phyloP scores from a whole-genome alignment of 495 filamentous ascomycete species.

The Penicillium coffeae region DNA sequence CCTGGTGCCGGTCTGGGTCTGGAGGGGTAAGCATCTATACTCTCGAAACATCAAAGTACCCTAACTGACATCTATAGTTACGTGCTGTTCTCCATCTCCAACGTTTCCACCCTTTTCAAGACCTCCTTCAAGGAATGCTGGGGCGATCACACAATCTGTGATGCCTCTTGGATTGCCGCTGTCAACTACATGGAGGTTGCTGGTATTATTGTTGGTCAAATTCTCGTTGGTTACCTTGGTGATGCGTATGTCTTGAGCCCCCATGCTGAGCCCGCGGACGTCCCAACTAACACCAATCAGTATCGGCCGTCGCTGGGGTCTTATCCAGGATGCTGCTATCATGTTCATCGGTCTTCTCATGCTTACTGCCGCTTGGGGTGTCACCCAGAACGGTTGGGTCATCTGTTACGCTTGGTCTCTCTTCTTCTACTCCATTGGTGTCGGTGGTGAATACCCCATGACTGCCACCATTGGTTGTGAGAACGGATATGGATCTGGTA shows the following conservation, averaged over 20 bases:
- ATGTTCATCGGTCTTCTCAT: slow-evolving; percentile 86
- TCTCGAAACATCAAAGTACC: not conserved
- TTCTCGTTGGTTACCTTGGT: slow-evolving; percentile 62
- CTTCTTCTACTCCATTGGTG: slow-evolving; percentile 85
- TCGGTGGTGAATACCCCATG: slow-evolving; percentile 92
- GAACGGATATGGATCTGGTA: slow-evolving; percentile 75
- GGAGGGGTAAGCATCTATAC: slow-evolving; percentile 50
- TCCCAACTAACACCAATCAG: slow-evolving; percentile 25
- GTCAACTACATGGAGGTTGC: slow-evolving; percentile 79
- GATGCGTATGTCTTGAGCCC: slow-evolving; percentile 38
- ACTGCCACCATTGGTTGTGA: slow-evolving; percentile 91
- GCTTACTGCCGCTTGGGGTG: slow-evolving; percentile 80
- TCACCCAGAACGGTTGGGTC: slow-evolving; percentile 79
- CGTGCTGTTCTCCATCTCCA: slow-evolving; percentile 89
- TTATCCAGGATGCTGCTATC: slow-evolving; percentile 84
- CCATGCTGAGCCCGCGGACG: not conserved
- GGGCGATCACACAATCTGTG: slow-evolving; percentile 59
- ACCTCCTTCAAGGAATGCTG: slow-evolving; percentile 70
- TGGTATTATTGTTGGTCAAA: slow-evolving; percentile 84
- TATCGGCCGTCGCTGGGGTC: slow-evolving; percentile 81
- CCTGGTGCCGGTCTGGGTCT: slow-evolving; percentile 82
- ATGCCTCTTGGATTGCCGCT: slow-evolving; percentile 66
- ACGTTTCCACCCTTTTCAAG: slow-evolving; percentile 69
- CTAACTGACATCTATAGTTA: slow-evolving; percentile 38
- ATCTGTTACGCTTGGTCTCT: slow-evolving; percentile 87